Conservation (phyloP, 345 rosid genomes). For the Dimocarpus longan region DNA sequence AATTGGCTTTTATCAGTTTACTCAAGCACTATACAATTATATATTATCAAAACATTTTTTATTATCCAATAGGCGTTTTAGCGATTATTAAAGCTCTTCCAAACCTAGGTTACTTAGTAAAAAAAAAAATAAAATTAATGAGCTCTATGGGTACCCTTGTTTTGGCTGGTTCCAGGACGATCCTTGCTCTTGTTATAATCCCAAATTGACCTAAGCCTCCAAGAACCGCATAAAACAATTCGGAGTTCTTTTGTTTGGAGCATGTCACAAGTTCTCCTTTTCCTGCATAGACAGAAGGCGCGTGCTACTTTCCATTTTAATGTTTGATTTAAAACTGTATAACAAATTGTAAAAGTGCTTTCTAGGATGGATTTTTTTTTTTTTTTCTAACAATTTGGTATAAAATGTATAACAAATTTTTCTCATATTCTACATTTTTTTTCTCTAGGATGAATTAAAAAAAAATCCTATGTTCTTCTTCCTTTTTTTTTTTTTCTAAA, state of each 20-base stretch:
- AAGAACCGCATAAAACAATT: constrained; percentile 54
- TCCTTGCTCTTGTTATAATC: constrained; percentile 59
- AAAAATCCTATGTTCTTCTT: too few relatives aligned
- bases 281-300: constrained; percentile 29
- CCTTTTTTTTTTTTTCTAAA: too few relatives aligned
- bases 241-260: constrained; percentile 36
- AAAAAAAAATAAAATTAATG: neutral
- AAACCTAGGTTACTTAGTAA: neutral
- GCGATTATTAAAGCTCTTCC: neutral
- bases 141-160: constrained; percentile 36
- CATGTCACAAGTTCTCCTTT: constrained; percentile 59
- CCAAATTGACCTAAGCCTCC: constrained; percentile 78
- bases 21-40: neutral
- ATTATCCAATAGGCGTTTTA: too few relatives aligned
- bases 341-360: neutral
- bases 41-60: too few relatives aligned
- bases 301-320: neutral
- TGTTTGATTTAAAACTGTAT: neutral
- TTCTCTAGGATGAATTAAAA: too few relatives aligned
- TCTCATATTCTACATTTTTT: too few relatives aligned
- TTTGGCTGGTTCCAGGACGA: constrained; percentile 44
- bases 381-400: too few relatives aligned
- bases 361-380: neutral
- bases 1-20: neutral
- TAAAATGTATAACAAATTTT: too few relatives aligned